phyloP scores from a whole-genome alignment of 495 filamentous ascomycete species.

The Neurospora sublineolata region DNA sequence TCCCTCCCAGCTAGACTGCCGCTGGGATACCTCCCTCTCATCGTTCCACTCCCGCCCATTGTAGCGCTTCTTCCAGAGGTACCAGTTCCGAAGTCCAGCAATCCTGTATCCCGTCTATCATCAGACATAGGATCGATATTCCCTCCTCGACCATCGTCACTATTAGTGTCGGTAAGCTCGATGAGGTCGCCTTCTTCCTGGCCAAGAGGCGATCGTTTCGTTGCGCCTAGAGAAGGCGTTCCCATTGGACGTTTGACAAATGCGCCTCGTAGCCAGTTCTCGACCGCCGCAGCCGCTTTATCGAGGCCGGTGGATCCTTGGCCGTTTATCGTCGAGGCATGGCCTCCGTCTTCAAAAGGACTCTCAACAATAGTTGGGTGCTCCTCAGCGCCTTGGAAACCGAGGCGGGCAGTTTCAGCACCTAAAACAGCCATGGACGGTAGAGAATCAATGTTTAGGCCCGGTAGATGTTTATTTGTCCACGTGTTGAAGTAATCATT shows the following conservation, averaged over 20 bases:
- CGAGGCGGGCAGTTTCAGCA: constrained; percentile 37
- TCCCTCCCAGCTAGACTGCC: not conserved
- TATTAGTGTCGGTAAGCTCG: constrained; percentile 59
- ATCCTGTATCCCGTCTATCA: constrained; percentile 1
- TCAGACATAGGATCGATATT: not conserved
- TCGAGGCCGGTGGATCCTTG: constrained; percentile 46
- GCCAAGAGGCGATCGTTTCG: constrained; percentile 14
- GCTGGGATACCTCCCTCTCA: not conserved
- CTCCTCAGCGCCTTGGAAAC: constrained; percentile 26
- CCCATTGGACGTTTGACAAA: constrained; percentile 43
- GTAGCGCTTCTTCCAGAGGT: constrained; percentile 23
- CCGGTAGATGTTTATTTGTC: constrained; percentile 65
- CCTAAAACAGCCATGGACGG: constrained; percentile 44
- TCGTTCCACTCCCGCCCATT: constrained; percentile 13
- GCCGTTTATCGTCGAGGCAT: constrained; percentile 17
- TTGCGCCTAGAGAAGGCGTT: constrained; percentile 35
- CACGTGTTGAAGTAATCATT: constrained; percentile 70
- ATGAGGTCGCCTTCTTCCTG: constrained; percentile 60
- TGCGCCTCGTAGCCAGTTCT: constrained; percentile 78
- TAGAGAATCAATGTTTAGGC: constrained; percentile 47
- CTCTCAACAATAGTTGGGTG: constrained; percentile 37
- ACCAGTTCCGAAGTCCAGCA: constrained; percentile 15
- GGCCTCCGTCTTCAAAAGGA: constrained; percentile 33
- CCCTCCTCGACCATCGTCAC: constrained; percentile 35
- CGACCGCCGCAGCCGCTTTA: constrained; percentile 72